Percentiles rank a stretch among this genome's conserved stretches.
phyloP scores from a whole-genome alignment of 1,139 yeast species.

The Taiozyma sp. region DNA sequence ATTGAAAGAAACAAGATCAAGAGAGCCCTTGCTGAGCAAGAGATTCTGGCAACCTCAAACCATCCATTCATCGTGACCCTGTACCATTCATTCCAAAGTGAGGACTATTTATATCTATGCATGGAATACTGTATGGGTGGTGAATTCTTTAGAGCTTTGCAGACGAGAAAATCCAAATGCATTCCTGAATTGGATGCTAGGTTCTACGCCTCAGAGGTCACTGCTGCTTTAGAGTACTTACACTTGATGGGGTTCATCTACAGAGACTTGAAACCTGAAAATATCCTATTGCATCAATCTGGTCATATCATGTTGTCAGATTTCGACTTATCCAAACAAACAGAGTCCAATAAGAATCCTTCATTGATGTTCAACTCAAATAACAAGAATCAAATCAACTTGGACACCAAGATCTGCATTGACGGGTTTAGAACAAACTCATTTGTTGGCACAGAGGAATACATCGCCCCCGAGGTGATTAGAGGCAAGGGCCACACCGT shows the following conservation, averaged over 20 bases:
- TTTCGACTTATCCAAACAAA: conserved; percentile 90
- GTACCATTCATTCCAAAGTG: conserved; percentile 94
- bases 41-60: conserved; percentile 88
- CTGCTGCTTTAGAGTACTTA: conserved; percentile 92
- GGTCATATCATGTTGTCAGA: conserved; percentile 98
- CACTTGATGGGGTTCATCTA: conserved; percentile 96
- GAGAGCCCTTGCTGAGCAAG: conserved; percentile 94
- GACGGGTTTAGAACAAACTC: conserved; percentile 96
- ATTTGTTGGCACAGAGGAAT: conserved; percentile 97
- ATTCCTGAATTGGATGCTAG: conserved; percentile 84
- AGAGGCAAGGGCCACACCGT: conserved; percentile 96
- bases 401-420: conserved; percentile 91
- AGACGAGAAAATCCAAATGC: conserved; percentile 83
- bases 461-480: conserved; percentile 96
- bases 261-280: conserved; percentile 93
- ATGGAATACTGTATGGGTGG: conserved; percentile 99
- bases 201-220: conserved; percentile 95
- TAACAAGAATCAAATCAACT: conserved; percentile 24
- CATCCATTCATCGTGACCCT: conserved; percentile 97
- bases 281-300: conserved; percentile 85
- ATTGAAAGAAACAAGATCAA: conserved; percentile 90
- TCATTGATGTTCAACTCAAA: conserved; percentile 24
- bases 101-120: conserved; percentile 86
- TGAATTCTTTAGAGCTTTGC: conserved; percentile 93
- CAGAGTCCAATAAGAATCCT: conserved; percentile 62